Evolutionary conservation across 1,284 basidiomycete genomes (phyloP).

Genomic region (Leccinum huronense): DNA sequence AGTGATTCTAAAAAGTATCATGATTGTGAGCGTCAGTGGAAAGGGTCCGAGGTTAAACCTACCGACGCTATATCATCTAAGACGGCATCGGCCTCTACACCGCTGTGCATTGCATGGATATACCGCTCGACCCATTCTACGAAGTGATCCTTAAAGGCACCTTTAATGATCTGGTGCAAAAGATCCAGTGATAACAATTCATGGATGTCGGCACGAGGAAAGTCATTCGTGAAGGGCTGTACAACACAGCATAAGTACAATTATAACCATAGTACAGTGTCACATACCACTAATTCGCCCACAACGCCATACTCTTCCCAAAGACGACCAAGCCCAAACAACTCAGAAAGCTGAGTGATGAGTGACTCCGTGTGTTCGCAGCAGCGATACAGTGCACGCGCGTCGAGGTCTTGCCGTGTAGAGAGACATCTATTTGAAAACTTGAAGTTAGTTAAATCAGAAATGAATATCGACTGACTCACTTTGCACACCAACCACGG

Average conservation of each 20-base stretch:
- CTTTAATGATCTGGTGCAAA: slow-evolving; percentile 9
- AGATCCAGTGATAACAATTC: slow-evolving; percentile 4
- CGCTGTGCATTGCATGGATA: neutral
- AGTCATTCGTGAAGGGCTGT: slow-evolving; percentile 13
- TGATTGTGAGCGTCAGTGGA: neutral
- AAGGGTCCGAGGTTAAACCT: neutral
- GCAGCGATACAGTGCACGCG: neutral
- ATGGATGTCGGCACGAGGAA: slow-evolving; percentile 4
- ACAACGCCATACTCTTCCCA: slow-evolving; percentile 8
- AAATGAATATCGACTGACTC: neutral
- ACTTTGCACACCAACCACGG: slow-evolving; percentile 2
- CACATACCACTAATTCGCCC: slow-evolving; percentile 1
- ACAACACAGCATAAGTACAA: neutral
- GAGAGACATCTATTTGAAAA: neutral
- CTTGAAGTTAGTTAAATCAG: neutral
- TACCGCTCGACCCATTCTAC: slow-evolving; percentile 7
- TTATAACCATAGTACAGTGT: neutral
- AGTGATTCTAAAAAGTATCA: slow-evolving; percentile 19
- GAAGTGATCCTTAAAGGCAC: slow-evolving; percentile 8
- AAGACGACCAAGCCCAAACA: neutral
- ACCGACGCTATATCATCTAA: slow-evolving; percentile 9
- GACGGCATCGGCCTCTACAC: neutral
- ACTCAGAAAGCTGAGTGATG: neutral
- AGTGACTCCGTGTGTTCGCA: neutral
- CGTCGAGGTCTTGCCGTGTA: neutral